Conservation (phyloP, 495 filamentous ascomycete genomes). For the Clohesyomyces aquaticus region DNA sequence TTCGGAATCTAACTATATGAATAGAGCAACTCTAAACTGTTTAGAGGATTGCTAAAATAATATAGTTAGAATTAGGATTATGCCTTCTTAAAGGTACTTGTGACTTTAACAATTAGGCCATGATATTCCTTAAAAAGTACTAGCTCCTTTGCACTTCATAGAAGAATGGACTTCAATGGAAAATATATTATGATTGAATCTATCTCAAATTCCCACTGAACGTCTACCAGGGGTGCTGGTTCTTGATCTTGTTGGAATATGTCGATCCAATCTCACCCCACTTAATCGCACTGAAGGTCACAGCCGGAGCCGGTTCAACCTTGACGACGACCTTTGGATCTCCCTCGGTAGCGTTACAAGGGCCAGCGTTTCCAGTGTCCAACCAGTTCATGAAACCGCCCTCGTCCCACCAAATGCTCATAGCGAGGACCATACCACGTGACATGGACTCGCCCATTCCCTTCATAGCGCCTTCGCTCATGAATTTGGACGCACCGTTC, state of each 20-base stretch:
- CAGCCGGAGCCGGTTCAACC: slow-evolving; percentile 39
- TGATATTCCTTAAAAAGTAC: no score
- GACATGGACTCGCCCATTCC: slow-evolving; percentile 49
- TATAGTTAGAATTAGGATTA: no score
- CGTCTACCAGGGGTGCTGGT: neutral
- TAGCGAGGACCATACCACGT: slow-evolving; percentile 67
- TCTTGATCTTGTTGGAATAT: slow-evolving; percentile 25
- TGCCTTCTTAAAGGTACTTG: no score
- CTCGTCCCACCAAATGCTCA: slow-evolving; percentile 66
- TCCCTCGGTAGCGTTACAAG: slow-evolving; percentile 56
- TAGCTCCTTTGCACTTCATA: no score
- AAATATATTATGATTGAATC: no score
- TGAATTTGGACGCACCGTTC: slow-evolving; percentile 29
- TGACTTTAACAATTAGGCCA: no score
- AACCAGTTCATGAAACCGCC: slow-evolving; percentile 67
- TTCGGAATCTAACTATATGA: no score
- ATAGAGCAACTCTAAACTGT: no score
- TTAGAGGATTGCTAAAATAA: no score
- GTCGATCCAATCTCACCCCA: slow-evolving; percentile 47
- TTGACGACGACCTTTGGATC: slow-evolving; percentile 39
- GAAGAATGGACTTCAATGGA: no score
- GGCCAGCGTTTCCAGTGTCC: slow-evolving; percentile 58
- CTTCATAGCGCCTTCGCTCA: slow-evolving; percentile 37
- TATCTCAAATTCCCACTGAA: no score
- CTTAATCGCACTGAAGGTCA: slow-evolving; percentile 44